phyloP scores from a whole-genome alignment of 371 early-diverging fungal species.

The Apophysomyces trapeziformis region DNA sequence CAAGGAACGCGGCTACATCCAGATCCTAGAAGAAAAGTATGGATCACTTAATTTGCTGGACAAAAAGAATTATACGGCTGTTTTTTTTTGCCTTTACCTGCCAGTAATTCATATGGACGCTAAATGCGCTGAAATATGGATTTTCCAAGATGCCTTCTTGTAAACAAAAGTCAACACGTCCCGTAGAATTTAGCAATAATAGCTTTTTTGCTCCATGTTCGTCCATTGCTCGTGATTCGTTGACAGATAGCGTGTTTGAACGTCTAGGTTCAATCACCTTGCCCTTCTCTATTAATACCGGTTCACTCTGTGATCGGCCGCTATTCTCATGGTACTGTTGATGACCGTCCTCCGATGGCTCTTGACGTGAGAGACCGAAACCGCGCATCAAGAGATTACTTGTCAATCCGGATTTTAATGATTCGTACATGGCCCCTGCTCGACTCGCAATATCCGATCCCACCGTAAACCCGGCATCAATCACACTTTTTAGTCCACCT shows the following conservation, averaged over 20 bases:
- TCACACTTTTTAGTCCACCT: slow-evolving; percentile 68
- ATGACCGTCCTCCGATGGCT: neutral
- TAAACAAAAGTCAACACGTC: slow-evolving; percentile 74
- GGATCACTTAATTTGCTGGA: neutral
- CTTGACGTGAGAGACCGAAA: slow-evolving; percentile 44
- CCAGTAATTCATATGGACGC: slow-evolving; percentile 80
- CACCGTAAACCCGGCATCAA: slow-evolving; percentile 60
- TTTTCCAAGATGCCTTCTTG: slow-evolving; percentile 82
- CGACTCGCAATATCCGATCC: slow-evolving; percentile 63
- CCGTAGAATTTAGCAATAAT: slow-evolving; percentile 61
- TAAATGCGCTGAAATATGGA: slow-evolving; percentile 76
- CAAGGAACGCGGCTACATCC: slow-evolving; percentile 62
- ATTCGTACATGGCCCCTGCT: slow-evolving; percentile 72
- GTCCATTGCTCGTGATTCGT: slow-evolving; percentile 6
- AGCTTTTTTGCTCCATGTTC: slow-evolving; percentile 45
- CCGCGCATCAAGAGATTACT: slow-evolving; percentile 61
- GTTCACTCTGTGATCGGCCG: slow-evolving; percentile 34
- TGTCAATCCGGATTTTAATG: slow-evolving; percentile 60
- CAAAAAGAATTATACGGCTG: neutral
- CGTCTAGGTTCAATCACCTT: slow-evolving; percentile 2
- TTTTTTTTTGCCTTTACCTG: slow-evolving; percentile 22
- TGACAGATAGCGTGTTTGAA: neutral
- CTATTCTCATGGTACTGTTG: neutral
- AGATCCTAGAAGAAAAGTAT: slow-evolving; percentile 42
- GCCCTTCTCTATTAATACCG: slow-evolving; percentile 10